These are phyloP conservation scores for Arabis alpina DNA, from an alignment of 345 rosid genomes.

Conservation along the genomic window DNA sequence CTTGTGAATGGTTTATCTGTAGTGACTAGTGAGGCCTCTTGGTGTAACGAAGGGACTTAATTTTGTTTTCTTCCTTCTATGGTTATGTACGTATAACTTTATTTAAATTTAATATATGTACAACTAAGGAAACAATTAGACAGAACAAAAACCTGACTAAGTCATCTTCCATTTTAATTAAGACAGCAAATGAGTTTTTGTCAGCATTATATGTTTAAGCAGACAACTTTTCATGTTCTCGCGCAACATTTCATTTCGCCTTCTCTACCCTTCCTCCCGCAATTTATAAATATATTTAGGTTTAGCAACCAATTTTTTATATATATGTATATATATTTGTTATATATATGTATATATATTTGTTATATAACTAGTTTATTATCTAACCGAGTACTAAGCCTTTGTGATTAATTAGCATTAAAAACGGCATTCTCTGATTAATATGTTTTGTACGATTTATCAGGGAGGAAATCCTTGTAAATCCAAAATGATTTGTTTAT, in stretches of 20 bases:
- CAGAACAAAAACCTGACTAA: constrained; percentile 41
- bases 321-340: too few species aligned
- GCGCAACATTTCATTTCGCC: constrained; percentile 37
- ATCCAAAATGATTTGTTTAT: neutral
- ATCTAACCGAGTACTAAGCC: neutral
- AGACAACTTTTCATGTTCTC: constrained; percentile 46
- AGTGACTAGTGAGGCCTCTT: constrained; percentile 37
- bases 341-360: too few species aligned
- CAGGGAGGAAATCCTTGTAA: neutral
- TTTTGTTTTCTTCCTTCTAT: constrained; percentile 23
- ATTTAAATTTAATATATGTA: constrained; percentile 13
- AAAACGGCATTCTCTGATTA: neutral
- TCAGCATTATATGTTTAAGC: constrained; percentile 43
- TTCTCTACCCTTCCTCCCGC: constrained; percentile 25
- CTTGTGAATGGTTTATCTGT: neutral
- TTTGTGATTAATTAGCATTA: neutral
- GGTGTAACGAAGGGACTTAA: constrained; percentile 41
- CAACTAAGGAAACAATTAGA: constrained; percentile 33
- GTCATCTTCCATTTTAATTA: constrained; percentile 41
- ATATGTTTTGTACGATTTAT: neutral
- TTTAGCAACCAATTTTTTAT: too few species aligned
- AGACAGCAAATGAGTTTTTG: constrained; percentile 22
- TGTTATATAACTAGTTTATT: too few species aligned
- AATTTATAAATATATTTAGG: neutral
- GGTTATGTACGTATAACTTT: constrained; percentile 27